phyloP scores from a whole-genome alignment of 495 filamentous ascomycete genomes.

The Aspergillus bertholletiae region DNA sequence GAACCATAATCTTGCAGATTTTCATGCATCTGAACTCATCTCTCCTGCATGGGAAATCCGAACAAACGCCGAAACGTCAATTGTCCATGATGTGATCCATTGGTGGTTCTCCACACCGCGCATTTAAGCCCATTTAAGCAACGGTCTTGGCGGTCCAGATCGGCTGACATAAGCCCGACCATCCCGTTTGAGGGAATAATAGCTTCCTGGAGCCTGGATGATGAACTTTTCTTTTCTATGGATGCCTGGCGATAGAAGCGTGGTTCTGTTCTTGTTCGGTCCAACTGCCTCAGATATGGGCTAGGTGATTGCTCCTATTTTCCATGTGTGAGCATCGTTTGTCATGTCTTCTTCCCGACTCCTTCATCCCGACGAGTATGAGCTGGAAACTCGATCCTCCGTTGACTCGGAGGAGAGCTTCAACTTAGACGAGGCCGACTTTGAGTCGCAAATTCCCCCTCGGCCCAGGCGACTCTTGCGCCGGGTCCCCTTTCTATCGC shows the following conservation, averaged over 20 bases:
- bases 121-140: not conserved
- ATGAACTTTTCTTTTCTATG: not conserved
- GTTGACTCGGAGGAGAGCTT: constrained; percentile 44
- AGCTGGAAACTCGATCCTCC: constrained; percentile 42
- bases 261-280: not conserved
- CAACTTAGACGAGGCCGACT: constrained; percentile 48
- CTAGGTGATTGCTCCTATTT: not conserved
- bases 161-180: constrained; percentile 7
- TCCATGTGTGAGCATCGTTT: constrained; percentile 11
- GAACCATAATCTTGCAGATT: not conserved
- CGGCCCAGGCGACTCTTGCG: constrained; percentile 21
- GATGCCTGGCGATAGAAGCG: not conserved
- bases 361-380: constrained; percentile 44
- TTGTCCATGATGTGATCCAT: not conserved
- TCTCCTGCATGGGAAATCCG: not conserved
- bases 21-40: not conserved
- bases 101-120: not conserved
- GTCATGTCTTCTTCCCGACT: constrained; percentile 42
- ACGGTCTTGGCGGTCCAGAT: not conserved
- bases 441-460: constrained; percentile 40
- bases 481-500: constrained; percentile 24
- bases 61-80: not conserved
- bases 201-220: constrained; percentile 3
- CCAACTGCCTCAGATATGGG: constrained; percentile 11
- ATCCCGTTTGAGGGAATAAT: not conserved